Evolutionary conservation across 495 filamentous ascomycete species (phyloP).

Genomic region (Aspergillus taichungensis): DNA sequence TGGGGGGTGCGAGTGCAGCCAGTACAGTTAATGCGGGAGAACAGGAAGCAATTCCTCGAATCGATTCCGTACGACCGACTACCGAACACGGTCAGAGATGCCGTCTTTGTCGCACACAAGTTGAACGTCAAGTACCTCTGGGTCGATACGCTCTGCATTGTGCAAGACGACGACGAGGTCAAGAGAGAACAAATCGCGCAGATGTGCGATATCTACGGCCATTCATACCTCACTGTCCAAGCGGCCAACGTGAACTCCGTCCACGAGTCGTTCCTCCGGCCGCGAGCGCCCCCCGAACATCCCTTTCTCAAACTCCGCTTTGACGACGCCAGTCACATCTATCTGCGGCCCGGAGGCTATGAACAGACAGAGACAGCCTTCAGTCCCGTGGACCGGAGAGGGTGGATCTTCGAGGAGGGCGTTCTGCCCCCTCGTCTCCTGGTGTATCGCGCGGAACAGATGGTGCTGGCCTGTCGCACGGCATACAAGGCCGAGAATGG

Average conservation of each 20-base stretch:
- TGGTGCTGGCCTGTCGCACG: too few species aligned
- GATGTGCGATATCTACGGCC: slow-evolving; percentile 6
- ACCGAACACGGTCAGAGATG: slow-evolving; percentile 7
- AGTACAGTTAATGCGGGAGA: slow-evolving; percentile 1
- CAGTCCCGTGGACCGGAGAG: too few species aligned
- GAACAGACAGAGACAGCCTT: too few species aligned
- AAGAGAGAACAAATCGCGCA: slow-evolving; percentile 5
- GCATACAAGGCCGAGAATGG: too few species aligned
- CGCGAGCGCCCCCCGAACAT: neutral
- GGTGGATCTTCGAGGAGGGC: too few species aligned
- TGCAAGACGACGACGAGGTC: slow-evolving; percentile 8
- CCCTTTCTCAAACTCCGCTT: neutral
- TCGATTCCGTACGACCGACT: neutral
- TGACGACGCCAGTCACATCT: too few species aligned
- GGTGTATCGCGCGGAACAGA: too few species aligned
- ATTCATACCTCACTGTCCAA: slow-evolving; percentile 4
- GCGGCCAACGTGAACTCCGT: too few species aligned
- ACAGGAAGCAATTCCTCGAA: neutral
- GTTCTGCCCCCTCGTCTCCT: too few species aligned
- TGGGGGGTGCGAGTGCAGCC: slow-evolving; percentile 7
- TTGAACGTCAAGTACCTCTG: slow-evolving; percentile 8
- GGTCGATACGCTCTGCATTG: slow-evolving; percentile 11
- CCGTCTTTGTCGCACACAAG: slow-evolving; percentile 4
- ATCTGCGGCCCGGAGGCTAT: too few species aligned
- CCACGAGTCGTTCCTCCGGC: neutral